Evolutionary conservation across 805 yeast species (phyloP).

Genomic region (Ogataea corticis): DNA sequence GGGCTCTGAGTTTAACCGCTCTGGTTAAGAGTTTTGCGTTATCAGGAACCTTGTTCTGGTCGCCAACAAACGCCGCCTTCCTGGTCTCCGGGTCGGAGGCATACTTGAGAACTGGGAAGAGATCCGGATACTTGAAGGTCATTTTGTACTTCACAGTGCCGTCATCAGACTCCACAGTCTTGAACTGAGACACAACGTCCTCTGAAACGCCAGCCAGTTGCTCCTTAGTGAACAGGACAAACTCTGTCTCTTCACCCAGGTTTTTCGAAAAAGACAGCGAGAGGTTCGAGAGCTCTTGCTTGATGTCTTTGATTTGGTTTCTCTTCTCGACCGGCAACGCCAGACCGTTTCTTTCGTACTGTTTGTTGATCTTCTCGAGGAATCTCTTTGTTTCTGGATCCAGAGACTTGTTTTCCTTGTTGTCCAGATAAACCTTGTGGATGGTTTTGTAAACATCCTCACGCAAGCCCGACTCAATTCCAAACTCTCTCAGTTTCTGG

Average conservation of each 20-base stretch:
- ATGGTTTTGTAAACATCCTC: slow-evolving; percentile 64
- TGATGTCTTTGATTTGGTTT: slow-evolving; percentile 54
- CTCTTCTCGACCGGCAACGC: slow-evolving; percentile 57
- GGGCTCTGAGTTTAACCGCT: slow-evolving; percentile 61
- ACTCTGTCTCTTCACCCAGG: slow-evolving; percentile 70
- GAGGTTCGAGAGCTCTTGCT: slow-evolving; percentile 58
- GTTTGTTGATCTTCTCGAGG: slow-evolving; percentile 55
- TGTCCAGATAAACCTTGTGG: slow-evolving; percentile 48
- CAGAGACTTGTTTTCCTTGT: slow-evolving; percentile 33
- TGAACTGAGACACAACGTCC: slow-evolving; percentile 59
- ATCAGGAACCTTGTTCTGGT: slow-evolving; percentile 64
- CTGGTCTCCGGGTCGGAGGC: slow-evolving; percentile 67
- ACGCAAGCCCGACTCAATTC: slow-evolving; percentile 66
- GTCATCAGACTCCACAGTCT: slow-evolving; percentile 38
- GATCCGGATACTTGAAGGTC: slow-evolving; percentile 81
- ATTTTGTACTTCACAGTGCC: slow-evolving; percentile 53
- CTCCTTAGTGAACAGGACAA: slow-evolving; percentile 56
- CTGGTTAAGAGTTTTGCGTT: slow-evolving; percentile 62
- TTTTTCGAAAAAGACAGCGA: slow-evolving; percentile 61
- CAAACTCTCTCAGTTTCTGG: slow-evolving; percentile 52
- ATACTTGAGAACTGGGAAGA: slow-evolving; percentile 73
- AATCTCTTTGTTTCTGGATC: slow-evolving; percentile 58
- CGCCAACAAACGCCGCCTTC: slow-evolving; percentile 61
- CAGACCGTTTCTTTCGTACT: slow-evolving; percentile 69
- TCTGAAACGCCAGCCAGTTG: slow-evolving; percentile 76